These are phyloP conservation scores for Ophiocordyceps unilateralis DNA, from an alignment of 2,329 filamentous ascomycete genomes.

Conservation along the genomic window DNA sequence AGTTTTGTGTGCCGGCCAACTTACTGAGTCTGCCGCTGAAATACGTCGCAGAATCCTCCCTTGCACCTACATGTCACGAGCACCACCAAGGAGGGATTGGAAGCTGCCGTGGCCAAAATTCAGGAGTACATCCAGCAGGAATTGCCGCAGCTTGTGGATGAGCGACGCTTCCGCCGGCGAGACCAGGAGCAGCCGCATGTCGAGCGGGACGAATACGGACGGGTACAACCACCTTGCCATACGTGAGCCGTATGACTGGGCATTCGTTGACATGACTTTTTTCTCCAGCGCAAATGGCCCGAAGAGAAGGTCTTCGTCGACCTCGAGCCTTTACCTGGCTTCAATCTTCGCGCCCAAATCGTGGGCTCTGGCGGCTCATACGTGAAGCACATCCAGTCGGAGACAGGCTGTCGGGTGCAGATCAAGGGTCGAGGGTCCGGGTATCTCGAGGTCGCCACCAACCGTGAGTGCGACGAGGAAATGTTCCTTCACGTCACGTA, in stretches of 20 bases:
- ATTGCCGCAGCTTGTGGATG: conserved; percentile 85
- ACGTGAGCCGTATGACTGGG: background rate
- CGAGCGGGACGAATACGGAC: conserved; percentile 79
- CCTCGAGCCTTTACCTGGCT: conserved; percentile 80
- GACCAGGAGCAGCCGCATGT: conserved; percentile 55
- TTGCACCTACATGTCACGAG: conserved; percentile 92
- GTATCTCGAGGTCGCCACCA: conserved; percentile 80
- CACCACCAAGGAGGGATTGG: conserved; percentile 78
- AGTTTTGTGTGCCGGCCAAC: conserved; percentile 17
- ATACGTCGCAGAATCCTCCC: conserved; percentile 55
- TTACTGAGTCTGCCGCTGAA: conserved; percentile 1
- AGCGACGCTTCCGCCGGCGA: conserved; percentile 73
- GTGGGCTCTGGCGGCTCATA: conserved; percentile 89
- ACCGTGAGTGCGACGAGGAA: conserved; percentile 77
- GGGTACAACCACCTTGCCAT: conserved; percentile 34
- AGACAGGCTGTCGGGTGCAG: conserved; percentile 88
- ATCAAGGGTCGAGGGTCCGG: conserved; percentile 95
- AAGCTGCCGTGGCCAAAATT: conserved; percentile 73
- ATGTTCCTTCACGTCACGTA: conserved; percentile 97
- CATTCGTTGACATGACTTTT: background rate
- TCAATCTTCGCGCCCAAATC: conserved; percentile 90
- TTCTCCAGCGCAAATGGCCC: conserved; percentile 84
- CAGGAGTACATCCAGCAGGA: conserved; percentile 94
- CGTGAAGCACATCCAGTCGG: conserved; percentile 94
- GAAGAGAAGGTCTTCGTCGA: conserved; percentile 87